A percentile compares a stretch with the other conserved stretches of the same genome.
These are phyloP conservation scores for Mrakia gelida DNA, from an alignment of 768 basidiomycete genomes.

Conservation along the genomic window DNA sequence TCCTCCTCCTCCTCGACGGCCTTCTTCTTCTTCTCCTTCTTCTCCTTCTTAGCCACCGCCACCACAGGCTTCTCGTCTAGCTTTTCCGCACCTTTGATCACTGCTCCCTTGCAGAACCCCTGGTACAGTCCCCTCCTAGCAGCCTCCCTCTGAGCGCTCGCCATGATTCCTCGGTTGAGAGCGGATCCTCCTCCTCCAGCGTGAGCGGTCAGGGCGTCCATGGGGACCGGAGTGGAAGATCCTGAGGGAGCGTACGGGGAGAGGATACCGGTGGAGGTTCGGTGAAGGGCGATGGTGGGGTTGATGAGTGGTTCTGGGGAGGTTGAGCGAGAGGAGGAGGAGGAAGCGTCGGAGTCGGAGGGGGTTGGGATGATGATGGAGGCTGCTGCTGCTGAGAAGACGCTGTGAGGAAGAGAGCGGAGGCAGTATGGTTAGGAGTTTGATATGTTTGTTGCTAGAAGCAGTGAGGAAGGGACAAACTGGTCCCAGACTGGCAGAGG, in stretches of 20 bases:
- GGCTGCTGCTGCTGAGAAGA: constrained; percentile 76
- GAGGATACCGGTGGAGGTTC: constrained; percentile 66
- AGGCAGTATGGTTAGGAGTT: neutral
- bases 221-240: constrained; percentile 48
- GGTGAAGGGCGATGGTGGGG: constrained; percentile 46
- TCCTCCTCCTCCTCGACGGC: neutral
- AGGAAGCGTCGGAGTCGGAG: constrained; percentile 41
- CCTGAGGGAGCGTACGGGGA: constrained; percentile 64
- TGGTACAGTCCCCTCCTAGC: constrained; percentile 72
- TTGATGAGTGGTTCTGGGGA: constrained; percentile 21
- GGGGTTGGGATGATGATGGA: constrained; percentile 65
- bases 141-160: constrained; percentile 68
- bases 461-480: constrained; percentile 52
- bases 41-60: neutral
- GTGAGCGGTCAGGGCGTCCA: constrained; percentile 36
- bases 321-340: constrained; percentile 17
- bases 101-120: constrained; percentile 72
- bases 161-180: constrained; percentile 54
- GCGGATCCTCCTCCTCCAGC: constrained; percentile 45
- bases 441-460: neutral
- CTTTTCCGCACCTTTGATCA: constrained; percentile 37
- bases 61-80: neutral
- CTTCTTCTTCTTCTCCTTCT: constrained; percentile 24
- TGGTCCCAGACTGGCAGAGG: constrained; percentile 72
- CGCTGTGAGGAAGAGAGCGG: constrained; percentile 47